These are phyloP conservation scores for Silybum marianum DNA, from an alignment of 129 eudicot species.

Conservation along the genomic window DNA sequence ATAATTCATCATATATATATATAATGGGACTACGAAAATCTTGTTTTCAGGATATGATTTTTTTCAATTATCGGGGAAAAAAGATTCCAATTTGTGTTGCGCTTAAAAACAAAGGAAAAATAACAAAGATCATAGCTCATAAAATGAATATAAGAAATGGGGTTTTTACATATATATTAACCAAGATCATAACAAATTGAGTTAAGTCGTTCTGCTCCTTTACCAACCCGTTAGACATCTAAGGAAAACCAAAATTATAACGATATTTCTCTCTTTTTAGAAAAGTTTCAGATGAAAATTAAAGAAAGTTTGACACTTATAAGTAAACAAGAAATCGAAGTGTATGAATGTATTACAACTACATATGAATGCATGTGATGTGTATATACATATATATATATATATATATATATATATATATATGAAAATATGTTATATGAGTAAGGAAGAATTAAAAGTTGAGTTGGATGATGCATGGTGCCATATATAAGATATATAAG, in stretches of 20 bases:
- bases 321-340: neutral
- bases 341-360: neutral
- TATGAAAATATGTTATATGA: neutral
- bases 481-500: slow-evolving; percentile 15
- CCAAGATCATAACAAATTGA: neutral
- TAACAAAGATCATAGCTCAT: neutral
- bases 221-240: too few relatives aligned
- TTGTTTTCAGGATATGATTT: neutral
- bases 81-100: neutral
- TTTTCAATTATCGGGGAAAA: neutral
- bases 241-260: slow-evolving; percentile 3
- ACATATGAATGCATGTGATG: slow-evolving; percentile 4
- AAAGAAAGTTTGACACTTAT: neutral
- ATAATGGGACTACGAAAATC: neutral
- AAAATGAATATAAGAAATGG: neutral
- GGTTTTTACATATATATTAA: neutral
- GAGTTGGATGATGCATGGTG: slow-evolving; percentile 27
- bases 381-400: neutral
- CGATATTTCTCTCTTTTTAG: neutral
- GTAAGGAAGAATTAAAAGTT: neutral
- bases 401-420: too few relatives aligned
- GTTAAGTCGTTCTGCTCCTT: too few relatives aligned
- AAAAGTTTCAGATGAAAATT: neutral
- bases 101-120: neutral
- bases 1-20: neutral